A percentile compares a stretch with the other conserved stretches of the same genome.
Conservation (phyloP, 2,329 filamentous ascomycete species). For the Fragosphaeria purpurea region DNA sequence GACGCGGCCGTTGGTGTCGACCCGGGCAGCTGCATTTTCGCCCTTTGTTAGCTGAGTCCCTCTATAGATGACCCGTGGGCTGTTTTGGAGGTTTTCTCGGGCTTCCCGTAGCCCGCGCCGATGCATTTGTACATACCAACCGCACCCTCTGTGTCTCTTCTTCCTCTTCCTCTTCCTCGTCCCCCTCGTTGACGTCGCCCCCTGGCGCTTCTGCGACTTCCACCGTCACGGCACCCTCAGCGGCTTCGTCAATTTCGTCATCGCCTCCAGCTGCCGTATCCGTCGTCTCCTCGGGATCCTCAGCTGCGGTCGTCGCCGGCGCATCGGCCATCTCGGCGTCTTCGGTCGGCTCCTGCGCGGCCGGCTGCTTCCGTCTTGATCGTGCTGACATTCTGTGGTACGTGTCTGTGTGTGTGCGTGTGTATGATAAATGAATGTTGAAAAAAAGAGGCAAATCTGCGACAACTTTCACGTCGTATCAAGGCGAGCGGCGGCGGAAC, state of each 20-base stretch:
- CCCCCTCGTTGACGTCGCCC: constrained; percentile 23
- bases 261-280: constrained; percentile 3
- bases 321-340: constrained; percentile 35
- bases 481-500: no score
- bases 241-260: constrained; percentile 18
- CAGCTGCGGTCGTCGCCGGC: constrained; percentile 12
- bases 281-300: constrained; percentile 10
- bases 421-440: no score
- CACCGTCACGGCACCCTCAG: neutral
- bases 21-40: constrained; percentile 58
- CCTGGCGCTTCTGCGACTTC: neutral
- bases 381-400: constrained; percentile 9
- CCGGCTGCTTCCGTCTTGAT: constrained; percentile 8
- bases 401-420: no score
- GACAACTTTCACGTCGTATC: no score
- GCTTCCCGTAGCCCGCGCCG: no score
- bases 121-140: constrained; percentile 37
- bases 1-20: constrained; percentile 81
- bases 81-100: no score
- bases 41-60: neutral
- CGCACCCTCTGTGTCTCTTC: constrained; percentile 46
- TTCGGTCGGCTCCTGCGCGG: constrained; percentile 11
- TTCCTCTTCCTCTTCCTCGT: constrained; percentile 36
- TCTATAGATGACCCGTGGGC: neutral
- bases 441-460: no score